These are phyloP conservation scores for Pyricularia pennisetigena DNA, from an alignment of 2,329 filamentous ascomycete genomes.

Conservation along the genomic window DNA sequence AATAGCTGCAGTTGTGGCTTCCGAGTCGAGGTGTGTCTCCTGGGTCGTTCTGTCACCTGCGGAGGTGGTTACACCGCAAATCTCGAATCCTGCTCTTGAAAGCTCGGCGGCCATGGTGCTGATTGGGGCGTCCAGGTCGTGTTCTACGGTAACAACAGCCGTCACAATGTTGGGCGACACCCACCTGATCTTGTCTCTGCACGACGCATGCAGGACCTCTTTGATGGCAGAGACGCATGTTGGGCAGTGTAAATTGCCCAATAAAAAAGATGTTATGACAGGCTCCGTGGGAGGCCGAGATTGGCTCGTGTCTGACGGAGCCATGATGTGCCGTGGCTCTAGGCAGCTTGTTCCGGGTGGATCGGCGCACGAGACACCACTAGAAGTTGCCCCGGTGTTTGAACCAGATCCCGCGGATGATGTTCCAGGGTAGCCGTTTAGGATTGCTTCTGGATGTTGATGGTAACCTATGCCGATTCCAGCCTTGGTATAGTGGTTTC, in stretches of 20 bases:
- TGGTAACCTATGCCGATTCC: not conserved
- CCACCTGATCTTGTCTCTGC: slow-evolving; percentile 36
- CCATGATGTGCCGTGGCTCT: not conserved
- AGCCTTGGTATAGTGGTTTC: not conserved
- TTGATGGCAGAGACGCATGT: slow-evolving; percentile 62
- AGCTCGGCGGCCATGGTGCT: slow-evolving; percentile 34
- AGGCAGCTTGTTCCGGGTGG: not conserved
- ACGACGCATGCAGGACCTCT: slow-evolving; percentile 40
- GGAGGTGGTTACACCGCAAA: slow-evolving; percentile 36
- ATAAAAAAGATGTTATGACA: slow-evolving; percentile 50
- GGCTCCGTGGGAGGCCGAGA: slow-evolving; percentile 2
- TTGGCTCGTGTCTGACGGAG: not conserved
- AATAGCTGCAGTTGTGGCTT: not conserved
- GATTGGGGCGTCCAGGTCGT: slow-evolving; percentile 35
- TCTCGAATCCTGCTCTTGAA: slow-evolving; percentile 47
- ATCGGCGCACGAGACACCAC: not conserved
- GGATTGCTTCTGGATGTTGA: not conserved
- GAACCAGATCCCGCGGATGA: not conserved
- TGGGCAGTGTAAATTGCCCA: slow-evolving; percentile 70
- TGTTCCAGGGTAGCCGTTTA: not conserved
- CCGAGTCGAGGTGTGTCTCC: slow-evolving; percentile 11
- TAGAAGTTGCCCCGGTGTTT: not conserved
- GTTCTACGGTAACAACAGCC: slow-evolving; percentile 55
- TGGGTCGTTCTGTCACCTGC: slow-evolving; percentile 14
- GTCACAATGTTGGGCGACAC: slow-evolving; percentile 64